These are phyloP conservation scores for Penicillium vulpinum DNA, from an alignment of 2,329 filamentous ascomycete genomes.

Conservation along the genomic window DNA sequence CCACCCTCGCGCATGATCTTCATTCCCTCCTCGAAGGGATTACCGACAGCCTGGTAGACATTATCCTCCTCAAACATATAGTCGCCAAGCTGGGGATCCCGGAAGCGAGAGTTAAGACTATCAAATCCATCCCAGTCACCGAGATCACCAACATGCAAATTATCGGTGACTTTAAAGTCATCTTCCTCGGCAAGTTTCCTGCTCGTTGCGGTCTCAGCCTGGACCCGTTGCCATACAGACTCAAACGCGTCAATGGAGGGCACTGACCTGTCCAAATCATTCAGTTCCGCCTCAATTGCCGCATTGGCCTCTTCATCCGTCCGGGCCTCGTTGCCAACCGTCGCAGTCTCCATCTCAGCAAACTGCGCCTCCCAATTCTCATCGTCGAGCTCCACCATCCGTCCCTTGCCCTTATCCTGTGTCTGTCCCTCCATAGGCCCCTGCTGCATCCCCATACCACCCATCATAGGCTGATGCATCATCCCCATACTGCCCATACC, in stretches of 20 bases:
- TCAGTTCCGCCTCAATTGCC: slow-evolving; percentile 81
- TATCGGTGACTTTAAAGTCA: slow-evolving; percentile 49
- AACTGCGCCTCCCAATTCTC: slow-evolving; percentile 96
- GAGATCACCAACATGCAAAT: slow-evolving; percentile 66
- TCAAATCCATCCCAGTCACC: slow-evolving; percentile 80
- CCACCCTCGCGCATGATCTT: slow-evolving; percentile 92
- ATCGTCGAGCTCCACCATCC: slow-evolving; percentile 88
- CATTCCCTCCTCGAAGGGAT: slow-evolving; percentile 90
- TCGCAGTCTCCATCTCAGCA: slow-evolving; percentile 71
- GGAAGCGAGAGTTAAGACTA: slow-evolving; percentile 65
- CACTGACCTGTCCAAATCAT: slow-evolving; percentile 84
- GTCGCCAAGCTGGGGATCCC: slow-evolving; percentile 77
- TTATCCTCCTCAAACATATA: slow-evolving; percentile 97
- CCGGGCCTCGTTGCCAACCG: slow-evolving; percentile 52
- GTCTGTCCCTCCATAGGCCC: slow-evolving; percentile 44
- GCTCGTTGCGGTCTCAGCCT: slow-evolving; percentile 46
- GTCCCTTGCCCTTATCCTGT: slow-evolving; percentile 78
- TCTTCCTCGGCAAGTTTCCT: slow-evolving; percentile 67
- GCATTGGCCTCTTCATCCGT: slow-evolving; percentile 64
- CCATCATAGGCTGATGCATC: slow-evolving; percentile 48
- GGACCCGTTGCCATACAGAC: slow-evolving; percentile 60
- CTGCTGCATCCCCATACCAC: slow-evolving; percentile 53
- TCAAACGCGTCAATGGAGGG: slow-evolving; percentile 75
- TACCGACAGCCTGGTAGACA: slow-evolving; percentile 74
- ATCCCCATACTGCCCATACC: slow-evolving; percentile 52